Conservation (phyloP, 768 basidiomycete genomes). For the Pisolithus tinctorius region DNA sequence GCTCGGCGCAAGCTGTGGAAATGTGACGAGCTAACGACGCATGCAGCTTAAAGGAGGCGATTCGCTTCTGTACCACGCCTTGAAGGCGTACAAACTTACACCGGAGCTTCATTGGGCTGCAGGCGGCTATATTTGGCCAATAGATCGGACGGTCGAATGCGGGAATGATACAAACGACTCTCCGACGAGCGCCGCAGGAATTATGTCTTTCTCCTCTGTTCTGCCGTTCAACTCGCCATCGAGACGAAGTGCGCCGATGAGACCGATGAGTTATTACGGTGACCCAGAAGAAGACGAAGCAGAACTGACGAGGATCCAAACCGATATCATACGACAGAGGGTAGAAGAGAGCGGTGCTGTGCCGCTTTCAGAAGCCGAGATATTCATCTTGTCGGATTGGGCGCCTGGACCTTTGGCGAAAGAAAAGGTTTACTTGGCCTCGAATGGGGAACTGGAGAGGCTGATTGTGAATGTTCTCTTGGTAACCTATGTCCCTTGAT, state of each 20-base stretch:
- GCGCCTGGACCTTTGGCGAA: conserved; percentile 44
- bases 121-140: conserved; percentile 77
- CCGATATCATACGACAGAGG: conserved; percentile 38
- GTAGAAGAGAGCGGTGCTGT: conserved; percentile 68
- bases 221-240: conserved; percentile 11
- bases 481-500: conserved; percentile 61
- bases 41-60: conserved; percentile 71
- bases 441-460: conserved; percentile 61
- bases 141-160: conserved; percentile 62
- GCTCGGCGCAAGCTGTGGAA: neutral
- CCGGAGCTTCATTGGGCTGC: conserved; percentile 79
- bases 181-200: conserved; percentile 9
- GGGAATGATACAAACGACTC: conserved; percentile 36
- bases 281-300: conserved; percentile 34
- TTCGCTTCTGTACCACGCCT: conserved; percentile 65
- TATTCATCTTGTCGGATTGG: conserved; percentile 53
- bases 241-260: conserved; percentile 28
- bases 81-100: conserved; percentile 68
- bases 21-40: neutral
- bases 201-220: conserved; percentile 16
- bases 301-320: conserved; percentile 21
- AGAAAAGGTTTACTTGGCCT: conserved; percentile 64
- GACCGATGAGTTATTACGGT: conserved; percentile 40
- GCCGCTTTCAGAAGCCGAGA: conserved; percentile 54
- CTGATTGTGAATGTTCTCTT: conserved; percentile 70